Conservation (phyloP, 2,329 filamentous ascomycete species). For the Orbilia blumenaviensis region DNA sequence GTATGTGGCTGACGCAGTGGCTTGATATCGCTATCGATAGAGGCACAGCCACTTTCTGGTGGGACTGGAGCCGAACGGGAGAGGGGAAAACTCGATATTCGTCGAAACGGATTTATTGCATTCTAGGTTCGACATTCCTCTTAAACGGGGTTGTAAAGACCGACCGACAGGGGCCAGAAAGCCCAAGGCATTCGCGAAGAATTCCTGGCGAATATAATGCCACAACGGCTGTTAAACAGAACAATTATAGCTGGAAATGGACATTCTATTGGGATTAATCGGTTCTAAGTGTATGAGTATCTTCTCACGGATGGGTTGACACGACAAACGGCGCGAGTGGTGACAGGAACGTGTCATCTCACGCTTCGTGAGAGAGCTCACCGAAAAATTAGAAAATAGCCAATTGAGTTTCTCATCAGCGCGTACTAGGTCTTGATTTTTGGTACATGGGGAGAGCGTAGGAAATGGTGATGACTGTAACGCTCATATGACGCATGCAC, state of each 20-base stretch:
- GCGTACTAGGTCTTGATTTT: background rate
- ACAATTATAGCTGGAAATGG: background rate
- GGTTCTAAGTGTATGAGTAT: too few relatives aligned
- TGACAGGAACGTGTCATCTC: conserved; percentile 12
- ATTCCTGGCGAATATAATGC: background rate
- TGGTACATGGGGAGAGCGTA: background rate
- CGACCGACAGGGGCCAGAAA: too few relatives aligned
- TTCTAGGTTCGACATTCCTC: background rate
- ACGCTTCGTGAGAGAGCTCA: conserved; percentile 2
- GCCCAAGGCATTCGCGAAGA: background rate
- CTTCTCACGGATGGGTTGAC: background rate
- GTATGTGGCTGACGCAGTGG: background rate
- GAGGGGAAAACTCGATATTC: conserved; percentile 1
- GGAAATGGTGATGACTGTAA: background rate
- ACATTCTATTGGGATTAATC: background rate
- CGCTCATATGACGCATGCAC: conserved; percentile 20
- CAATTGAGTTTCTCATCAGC: background rate
- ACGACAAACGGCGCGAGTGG: conserved; percentile 8
- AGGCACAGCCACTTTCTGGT: background rate
- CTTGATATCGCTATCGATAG: conserved; percentile 3
- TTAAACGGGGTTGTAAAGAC: background rate
- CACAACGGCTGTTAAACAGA: background rate
- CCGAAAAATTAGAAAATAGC: background rate
- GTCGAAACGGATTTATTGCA: too few relatives aligned
- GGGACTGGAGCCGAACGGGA: background rate